Conservation (phyloP, 495 filamentous ascomycete species). For the Podospora tetraspora region DNA sequence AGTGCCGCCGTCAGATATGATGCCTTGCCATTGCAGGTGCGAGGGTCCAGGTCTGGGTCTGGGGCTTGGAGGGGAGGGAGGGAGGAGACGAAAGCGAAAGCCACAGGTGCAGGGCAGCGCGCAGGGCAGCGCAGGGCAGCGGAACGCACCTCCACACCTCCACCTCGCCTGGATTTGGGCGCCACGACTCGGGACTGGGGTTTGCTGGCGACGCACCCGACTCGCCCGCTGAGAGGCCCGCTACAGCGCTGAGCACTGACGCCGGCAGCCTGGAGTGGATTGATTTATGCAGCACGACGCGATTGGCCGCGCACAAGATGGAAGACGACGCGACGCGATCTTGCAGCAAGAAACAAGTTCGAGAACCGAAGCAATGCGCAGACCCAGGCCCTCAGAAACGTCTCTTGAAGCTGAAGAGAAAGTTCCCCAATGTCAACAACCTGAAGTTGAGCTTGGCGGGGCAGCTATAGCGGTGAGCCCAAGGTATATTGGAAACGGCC, state of each 20-base stretch:
- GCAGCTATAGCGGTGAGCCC: neutral
- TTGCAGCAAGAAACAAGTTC: constrained; percentile 1
- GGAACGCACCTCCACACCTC: neutral
- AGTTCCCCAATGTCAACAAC: constrained; percentile 8
- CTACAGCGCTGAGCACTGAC: constrained; percentile 14
- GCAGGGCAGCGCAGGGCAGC: constrained; percentile 1
- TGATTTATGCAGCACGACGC: constrained; percentile 11
- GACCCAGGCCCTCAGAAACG: neutral
- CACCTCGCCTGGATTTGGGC: constrained; percentile 10
- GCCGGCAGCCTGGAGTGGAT: constrained; percentile 10
- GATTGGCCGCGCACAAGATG: neutral
- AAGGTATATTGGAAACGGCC: constrained; percentile 1
- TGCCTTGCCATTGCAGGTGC: neutral
- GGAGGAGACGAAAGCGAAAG: constrained; percentile 3
- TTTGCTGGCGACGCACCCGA: constrained; percentile 2
- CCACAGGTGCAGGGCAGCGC: constrained; percentile 6
- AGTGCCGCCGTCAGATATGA: neutral
- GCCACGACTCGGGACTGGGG: constrained; percentile 4
- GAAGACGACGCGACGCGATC: constrained; percentile 14
- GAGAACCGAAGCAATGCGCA: neutral
- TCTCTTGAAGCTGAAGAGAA: neutral
- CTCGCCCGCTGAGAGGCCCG: constrained; percentile 7
- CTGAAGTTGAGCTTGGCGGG: neutral
- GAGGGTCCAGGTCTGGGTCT: constrained; percentile 1
- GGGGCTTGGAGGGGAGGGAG: neutral